Evolutionary conservation across 2,329 filamentous ascomycete genomes (phyloP).

Genomic region (Tricladium varicosporioides): DNA sequence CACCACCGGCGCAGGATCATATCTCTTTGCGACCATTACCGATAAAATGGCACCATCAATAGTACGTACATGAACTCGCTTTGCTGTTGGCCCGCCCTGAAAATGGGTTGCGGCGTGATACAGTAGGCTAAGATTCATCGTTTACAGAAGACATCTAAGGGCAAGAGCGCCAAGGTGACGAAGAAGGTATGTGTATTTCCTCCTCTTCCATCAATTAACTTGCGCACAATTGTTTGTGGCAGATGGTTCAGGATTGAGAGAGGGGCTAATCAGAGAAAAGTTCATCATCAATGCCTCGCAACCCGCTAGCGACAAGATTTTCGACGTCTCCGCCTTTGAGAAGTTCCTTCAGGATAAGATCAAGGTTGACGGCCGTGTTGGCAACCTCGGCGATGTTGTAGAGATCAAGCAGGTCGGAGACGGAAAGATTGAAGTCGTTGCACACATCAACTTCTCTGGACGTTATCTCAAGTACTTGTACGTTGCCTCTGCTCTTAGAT

Average conservation of each 20-base stretch:
- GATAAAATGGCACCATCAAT: slow-evolving; percentile 79
- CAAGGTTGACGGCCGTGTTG: slow-evolving; percentile 98
- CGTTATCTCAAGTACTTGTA: slow-evolving; percentile 99
- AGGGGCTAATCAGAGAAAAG: slow-evolving; percentile 45
- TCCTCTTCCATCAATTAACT: slow-evolving; percentile 3
- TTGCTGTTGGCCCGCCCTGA: slow-evolving; percentile 79
- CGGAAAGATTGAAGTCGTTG: slow-evolving; percentile 96
- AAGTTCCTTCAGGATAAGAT: slow-evolving; percentile 99
- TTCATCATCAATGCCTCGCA: slow-evolving; percentile 99
- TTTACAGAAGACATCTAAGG: slow-evolving; percentile 57
- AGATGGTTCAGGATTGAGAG: neutral
- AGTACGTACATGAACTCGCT: slow-evolving; percentile 85
- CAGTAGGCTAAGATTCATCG: slow-evolving; percentile 89
- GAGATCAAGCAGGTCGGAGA: slow-evolving; percentile 88
- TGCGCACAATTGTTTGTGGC: neutral
- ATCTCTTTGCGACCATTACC: slow-evolving; percentile 67
- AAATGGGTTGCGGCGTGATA: slow-evolving; percentile 55
- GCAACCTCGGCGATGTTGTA: slow-evolving; percentile 94
- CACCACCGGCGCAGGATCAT: slow-evolving; percentile 42
- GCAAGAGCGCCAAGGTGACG: slow-evolving; percentile 72
- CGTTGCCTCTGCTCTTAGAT: too few relatives aligned
- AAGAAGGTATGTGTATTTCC: slow-evolving; percentile 30
- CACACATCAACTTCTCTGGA: slow-evolving; percentile 97
- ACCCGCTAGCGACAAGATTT: slow-evolving; percentile 99
- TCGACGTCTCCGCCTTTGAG: slow-evolving; percentile 97